Evolutionary conservation across 208 protist genomes (phyloP).

Genomic region (Leishmania braziliensis): DNA sequence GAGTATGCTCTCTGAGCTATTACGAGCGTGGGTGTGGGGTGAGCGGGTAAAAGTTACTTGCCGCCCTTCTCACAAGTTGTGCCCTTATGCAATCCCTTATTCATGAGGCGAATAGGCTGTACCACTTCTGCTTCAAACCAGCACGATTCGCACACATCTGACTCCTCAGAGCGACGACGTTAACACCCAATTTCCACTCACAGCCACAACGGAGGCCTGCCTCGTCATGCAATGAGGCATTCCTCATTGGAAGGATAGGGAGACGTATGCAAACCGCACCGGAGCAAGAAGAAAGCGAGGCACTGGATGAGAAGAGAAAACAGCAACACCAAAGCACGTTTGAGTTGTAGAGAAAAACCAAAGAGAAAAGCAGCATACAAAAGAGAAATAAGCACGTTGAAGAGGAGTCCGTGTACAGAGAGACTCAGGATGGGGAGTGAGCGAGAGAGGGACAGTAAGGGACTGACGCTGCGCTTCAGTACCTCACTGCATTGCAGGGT

Average conservation of each 20-base stretch:
- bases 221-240: background rate
- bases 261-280: background rate
- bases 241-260: background rate
- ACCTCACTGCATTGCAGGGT: background rate
- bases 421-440: background rate
- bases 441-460: background rate
- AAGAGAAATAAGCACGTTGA: background rate
- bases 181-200: background rate
- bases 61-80: background rate
- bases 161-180: background rate
- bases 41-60: background rate
- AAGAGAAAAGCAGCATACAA: background rate
- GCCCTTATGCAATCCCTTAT: background rate
- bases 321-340: background rate
- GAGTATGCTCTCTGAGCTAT: background rate
- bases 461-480: background rate
- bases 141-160: background rate
- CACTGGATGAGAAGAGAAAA: background rate
- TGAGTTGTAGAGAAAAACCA: background rate
- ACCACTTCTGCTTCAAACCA: background rate
- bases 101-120: constrained; percentile 4
- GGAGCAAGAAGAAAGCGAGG: background rate
- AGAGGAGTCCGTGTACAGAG: background rate
- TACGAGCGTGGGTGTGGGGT: background rate
- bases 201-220: no score